These are phyloP conservation scores for Paramecium biaurelia DNA, from an alignment of 73 alveolate species.

Conservation along the genomic window DNA sequence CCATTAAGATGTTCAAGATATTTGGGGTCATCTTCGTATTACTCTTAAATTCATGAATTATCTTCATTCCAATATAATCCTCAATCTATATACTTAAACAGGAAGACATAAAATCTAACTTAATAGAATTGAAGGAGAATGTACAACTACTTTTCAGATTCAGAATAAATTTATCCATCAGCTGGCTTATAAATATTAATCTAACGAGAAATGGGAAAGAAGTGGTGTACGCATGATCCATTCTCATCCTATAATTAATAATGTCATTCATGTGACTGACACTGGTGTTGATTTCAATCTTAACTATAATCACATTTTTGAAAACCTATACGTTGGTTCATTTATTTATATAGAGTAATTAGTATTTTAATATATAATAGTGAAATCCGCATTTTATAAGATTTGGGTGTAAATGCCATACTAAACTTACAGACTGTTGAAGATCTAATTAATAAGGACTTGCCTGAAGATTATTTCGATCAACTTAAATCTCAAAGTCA, in stretches of 20 bases:
- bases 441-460: background rate
- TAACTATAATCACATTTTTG: background rate
- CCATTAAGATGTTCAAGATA: background rate
- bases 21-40: background rate
- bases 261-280: background rate
- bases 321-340: slow-evolving; percentile 13
- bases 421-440: slow-evolving; percentile 1
- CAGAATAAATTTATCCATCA: background rate
- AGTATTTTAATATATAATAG: background rate
- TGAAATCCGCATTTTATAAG: background rate
- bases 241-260: background rate
- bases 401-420: background rate
- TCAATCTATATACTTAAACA: background rate
- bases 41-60: background rate
- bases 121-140: background rate
- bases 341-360: background rate
- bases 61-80: background rate
- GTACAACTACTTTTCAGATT: background rate
- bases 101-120: background rate
- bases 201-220: background rate
- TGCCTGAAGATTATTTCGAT: background rate
- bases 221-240: background rate
- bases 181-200: background rate
- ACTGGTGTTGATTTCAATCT: background rate
- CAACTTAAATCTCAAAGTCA: background rate